These are phyloP conservation scores for Fusarium nodosum DNA, from an alignment of 2,329 filamentous ascomycete genomes.

Conservation along the genomic window DNA sequence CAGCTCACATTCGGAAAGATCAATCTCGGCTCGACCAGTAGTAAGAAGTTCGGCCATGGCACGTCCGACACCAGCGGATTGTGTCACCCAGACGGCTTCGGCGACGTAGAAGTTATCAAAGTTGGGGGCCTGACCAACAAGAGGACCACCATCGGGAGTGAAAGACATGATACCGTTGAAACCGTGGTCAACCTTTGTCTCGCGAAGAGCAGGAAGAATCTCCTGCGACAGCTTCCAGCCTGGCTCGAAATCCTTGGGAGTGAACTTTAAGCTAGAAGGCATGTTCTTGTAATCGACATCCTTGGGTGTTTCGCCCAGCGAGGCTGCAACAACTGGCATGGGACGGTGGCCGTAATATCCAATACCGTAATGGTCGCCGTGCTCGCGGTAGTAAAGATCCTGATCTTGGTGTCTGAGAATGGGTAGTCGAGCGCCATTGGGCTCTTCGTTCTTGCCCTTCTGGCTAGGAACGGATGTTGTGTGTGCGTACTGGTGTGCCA, in stretches of 20 bases:
- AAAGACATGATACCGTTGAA: slow-evolving; percentile 78
- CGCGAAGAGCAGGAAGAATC: slow-evolving; percentile 65
- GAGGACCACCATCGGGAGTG: slow-evolving; percentile 72
- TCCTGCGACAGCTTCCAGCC: slow-evolving; percentile 70
- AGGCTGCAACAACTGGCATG: slow-evolving; percentile 69
- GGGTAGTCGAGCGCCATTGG: slow-evolving; percentile 66
- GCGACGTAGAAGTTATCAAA: slow-evolving; percentile 74
- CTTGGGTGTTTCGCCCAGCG: slow-evolving; percentile 65
- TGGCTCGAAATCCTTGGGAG: slow-evolving; percentile 69
- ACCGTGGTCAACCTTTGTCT: slow-evolving; percentile 67
- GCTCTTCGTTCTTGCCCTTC: slow-evolving; percentile 53
- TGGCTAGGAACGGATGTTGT: slow-evolving; percentile 65
- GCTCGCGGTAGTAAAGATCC: slow-evolving; percentile 75
- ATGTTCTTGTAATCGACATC: slow-evolving; percentile 71
- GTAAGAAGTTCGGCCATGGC: slow-evolving; percentile 72
- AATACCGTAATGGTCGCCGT: slow-evolving; percentile 73
- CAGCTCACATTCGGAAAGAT: slow-evolving; percentile 71
- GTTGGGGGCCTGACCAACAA: slow-evolving; percentile 69
- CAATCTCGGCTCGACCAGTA: slow-evolving; percentile 66
- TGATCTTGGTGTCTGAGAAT: slow-evolving; percentile 74
- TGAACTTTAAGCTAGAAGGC: slow-evolving; percentile 73
- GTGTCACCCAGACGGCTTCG: slow-evolving; percentile 76
- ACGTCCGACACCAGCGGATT: slow-evolving; percentile 73
- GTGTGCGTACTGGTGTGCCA: slow-evolving; percentile 75
- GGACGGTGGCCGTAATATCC: slow-evolving; percentile 74